phyloP scores from a whole-genome alignment of 2,329 filamentous ascomycete species.

The Aureobasidium namibiae region DNA sequence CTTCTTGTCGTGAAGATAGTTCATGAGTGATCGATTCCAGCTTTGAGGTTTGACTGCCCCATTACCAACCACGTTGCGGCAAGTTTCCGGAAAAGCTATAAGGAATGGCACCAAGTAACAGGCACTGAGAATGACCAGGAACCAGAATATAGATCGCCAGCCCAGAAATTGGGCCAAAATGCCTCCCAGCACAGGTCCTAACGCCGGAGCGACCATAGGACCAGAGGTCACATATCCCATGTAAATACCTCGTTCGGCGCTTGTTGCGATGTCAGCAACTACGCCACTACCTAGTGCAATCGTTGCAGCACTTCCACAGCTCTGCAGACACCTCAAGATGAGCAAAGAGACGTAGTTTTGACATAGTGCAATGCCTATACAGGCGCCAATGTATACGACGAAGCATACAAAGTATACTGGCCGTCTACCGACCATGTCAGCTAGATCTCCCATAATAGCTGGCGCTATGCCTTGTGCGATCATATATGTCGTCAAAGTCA shows the following conservation, averaged over 20 bases:
- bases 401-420: conserved; percentile 43
- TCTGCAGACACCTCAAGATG: conserved; percentile 32
- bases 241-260: conserved; percentile 27
- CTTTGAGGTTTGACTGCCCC: conserved; percentile 23
- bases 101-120: conserved; percentile 23
- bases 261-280: conserved; percentile 29
- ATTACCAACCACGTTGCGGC: conserved; percentile 35
- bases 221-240: conserved; percentile 26
- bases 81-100: conserved; percentile 31
- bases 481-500: conserved; percentile 18
- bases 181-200: conserved; percentile 25
- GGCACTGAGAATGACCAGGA: conserved; percentile 34
- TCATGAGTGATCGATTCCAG: conserved; percentile 24
- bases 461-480: conserved; percentile 44
- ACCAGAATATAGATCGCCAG: conserved; percentile 35
- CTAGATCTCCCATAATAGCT: conserved; percentile 43
- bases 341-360: conserved; percentile 31
- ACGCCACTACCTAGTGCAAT: conserved; percentile 30
- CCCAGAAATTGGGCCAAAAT: conserved; percentile 27
- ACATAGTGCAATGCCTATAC: conserved; percentile 33
- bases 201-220: conserved; percentile 18
- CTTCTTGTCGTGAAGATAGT: conserved; percentile 20
- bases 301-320: conserved; percentile 32
- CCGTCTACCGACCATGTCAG: conserved; percentile 43
- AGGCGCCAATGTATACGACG: conserved; percentile 34